phyloP scores from a whole-genome alignment of 1,139 yeast species.

The Magnusiomyces tetraspermus region DNA sequence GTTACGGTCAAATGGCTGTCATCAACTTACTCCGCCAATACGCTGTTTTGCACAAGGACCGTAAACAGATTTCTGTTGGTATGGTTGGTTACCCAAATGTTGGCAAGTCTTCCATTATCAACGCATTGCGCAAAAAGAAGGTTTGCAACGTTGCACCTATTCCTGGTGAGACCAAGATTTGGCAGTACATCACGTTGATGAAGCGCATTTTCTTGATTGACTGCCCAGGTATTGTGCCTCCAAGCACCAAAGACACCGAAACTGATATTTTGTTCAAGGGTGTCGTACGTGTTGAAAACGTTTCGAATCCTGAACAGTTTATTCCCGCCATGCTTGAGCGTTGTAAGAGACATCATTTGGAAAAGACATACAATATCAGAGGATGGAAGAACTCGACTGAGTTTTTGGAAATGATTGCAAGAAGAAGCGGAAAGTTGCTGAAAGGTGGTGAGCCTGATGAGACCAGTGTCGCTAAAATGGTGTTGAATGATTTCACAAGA shows the following conservation, averaged over 20 bases:
- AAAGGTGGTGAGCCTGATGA: constrained; percentile 99
- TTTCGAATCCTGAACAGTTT: constrained; percentile 88
- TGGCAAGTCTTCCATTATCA: constrained; percentile 92
- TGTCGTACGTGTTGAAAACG: constrained; percentile 96
- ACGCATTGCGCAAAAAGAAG: constrained; percentile 86
- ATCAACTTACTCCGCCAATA: constrained; percentile 91
- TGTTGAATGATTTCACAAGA: constrained; percentile 88
- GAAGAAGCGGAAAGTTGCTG: constrained; percentile 82
- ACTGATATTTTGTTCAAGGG: constrained; percentile 95
- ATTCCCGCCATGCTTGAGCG: constrained; percentile 79
- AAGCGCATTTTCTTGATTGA: constrained; percentile 89
- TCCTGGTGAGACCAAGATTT: constrained; percentile 97
- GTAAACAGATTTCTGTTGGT: constrained; percentile 94
- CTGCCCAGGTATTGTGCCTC: constrained; percentile 99
- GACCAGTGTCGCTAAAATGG: constrained; percentile 81
- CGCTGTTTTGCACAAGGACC: constrained; percentile 79
- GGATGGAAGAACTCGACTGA: constrained; percentile 86
- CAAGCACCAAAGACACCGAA: constrained; percentile 77
- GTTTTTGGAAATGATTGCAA: constrained; percentile 81
- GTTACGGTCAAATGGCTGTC: constrained; percentile 94
- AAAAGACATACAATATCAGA: constrained; percentile 86
- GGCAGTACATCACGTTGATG: constrained; percentile 98
- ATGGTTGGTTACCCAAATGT: constrained; percentile 96
- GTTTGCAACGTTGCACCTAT: constrained; percentile 97
- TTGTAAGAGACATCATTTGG: constrained; percentile 84